phyloP scores from a whole-genome alignment of 2,329 filamentous ascomycete genomes.

The Neospermospora avenae region DNA sequence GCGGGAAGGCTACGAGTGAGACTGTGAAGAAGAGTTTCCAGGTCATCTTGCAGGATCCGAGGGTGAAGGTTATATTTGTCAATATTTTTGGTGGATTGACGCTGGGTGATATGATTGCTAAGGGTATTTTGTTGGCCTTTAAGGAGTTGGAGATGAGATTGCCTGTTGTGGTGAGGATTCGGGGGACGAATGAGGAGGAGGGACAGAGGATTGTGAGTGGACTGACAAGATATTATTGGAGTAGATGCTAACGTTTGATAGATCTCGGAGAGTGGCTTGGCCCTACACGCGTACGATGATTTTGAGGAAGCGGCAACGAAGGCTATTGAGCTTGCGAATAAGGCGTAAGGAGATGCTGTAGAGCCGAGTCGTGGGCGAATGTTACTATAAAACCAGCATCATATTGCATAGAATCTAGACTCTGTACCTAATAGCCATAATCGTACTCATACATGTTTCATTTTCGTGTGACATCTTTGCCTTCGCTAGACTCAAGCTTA shows the following conservation, averaged over 20 bases:
- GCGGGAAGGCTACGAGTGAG: constrained; percentile 79
- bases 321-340: constrained; percentile 55
- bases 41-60: constrained; percentile 65
- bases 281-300: constrained; percentile 67
- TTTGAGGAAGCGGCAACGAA: constrained; percentile 71
- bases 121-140: constrained; percentile 71
- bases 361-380: background rate
- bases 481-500: no score
- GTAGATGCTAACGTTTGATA: constrained; percentile 24
- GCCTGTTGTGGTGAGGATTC: constrained; percentile 73
- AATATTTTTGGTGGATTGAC: constrained; percentile 63
- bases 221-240: background rate
- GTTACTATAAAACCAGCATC: background rate
- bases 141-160: constrained; percentile 62
- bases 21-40: constrained; percentile 77
- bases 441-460: no score
- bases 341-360: constrained; percentile 5
- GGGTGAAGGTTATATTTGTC: constrained; percentile 70
- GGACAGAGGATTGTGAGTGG: constrained; percentile 59
- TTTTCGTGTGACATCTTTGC: no score
- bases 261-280: constrained; percentile 65
- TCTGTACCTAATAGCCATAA: background rate
- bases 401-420: background rate
- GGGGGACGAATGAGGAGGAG: constrained; percentile 70
- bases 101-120: constrained; percentile 77